Evolutionary conservation across 306 rosid genomes (phyloP).

Genomic region (Fragaria iinumae): DNA sequence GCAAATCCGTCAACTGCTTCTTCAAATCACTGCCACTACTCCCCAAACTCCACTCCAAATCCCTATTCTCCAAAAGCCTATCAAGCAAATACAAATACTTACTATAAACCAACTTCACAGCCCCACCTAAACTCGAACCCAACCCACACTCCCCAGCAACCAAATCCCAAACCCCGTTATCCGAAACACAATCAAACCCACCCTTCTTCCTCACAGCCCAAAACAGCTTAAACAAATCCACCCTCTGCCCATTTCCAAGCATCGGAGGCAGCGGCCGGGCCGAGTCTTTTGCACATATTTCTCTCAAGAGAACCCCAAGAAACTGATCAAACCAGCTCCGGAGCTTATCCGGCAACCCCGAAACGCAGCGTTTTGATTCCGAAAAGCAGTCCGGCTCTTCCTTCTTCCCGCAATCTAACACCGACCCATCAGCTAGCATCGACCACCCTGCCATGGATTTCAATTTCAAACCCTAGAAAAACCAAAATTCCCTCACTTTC

Average conservation of each 20-base stretch:
- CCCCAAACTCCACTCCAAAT: conserved; percentile 34
- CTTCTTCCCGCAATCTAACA: conserved; percentile 30
- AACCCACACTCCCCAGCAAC: conserved; percentile 63
- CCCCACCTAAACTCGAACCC: conserved; percentile 39
- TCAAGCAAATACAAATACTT: conserved; percentile 58
- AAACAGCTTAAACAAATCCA: conserved; percentile 70
- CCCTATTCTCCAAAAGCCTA: conserved; percentile 37
- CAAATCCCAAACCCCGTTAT: conserved; percentile 49
- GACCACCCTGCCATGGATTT: conserved; percentile 50
- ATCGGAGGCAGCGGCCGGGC: conserved; percentile 42
- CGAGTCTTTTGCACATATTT: conserved; percentile 20
- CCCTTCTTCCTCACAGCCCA: conserved; percentile 70
- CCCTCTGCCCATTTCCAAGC: conserved; percentile 45
- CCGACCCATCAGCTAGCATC: conserved; percentile 32
- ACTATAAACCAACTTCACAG: conserved; percentile 47
- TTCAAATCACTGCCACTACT: conserved; percentile 36
- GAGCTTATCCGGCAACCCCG: conserved; percentile 26
- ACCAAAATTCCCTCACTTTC: conserved; percentile 14
- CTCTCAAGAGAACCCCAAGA: conserved; percentile 27
- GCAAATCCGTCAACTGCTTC: conserved; percentile 48
- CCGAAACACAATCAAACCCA: conserved; percentile 52
- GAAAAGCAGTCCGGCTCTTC: conserved; percentile 13
- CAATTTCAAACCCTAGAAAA: conserved; percentile 47
- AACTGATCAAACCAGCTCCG: conserved; percentile 43
- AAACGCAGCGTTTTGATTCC: conserved; percentile 14